These are phyloP conservation scores for Fraxinus sp. DNA, from an alignment of 305 asterid genomes.

Conservation along the genomic window DNA sequence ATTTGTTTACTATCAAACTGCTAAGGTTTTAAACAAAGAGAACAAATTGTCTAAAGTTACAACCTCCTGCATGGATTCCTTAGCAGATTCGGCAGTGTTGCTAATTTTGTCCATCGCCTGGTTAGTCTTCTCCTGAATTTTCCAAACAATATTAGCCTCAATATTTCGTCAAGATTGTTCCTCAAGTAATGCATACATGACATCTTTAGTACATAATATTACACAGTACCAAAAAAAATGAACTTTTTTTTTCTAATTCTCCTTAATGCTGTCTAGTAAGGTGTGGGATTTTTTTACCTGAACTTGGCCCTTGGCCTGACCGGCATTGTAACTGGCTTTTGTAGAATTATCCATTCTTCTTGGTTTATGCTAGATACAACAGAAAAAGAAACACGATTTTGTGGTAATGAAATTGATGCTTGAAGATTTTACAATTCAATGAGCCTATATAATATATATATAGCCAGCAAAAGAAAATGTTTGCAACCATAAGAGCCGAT, in stretches of 20 bases:
- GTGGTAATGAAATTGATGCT: background rate
- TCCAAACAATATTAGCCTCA: background rate
- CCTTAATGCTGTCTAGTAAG: constrained; percentile 2
- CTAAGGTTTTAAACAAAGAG: background rate
- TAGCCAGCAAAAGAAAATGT: background rate
- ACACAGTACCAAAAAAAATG: too few species aligned
- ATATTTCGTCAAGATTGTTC: background rate
- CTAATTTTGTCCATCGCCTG: constrained; percentile 11
- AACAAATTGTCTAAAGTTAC: background rate
- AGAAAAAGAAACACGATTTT: background rate
- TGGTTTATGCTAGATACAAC: background rate
- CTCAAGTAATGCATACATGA: background rate
- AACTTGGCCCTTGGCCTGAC: constrained; percentile 29
- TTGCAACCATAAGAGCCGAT: background rate
- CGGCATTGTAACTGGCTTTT: constrained; percentile 25
- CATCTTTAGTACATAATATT: background rate
- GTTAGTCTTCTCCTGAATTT: constrained; percentile 2
- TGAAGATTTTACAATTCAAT: background rate
- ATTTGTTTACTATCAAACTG: background rate
- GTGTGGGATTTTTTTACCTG: constrained; percentile 16
- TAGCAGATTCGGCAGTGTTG: constrained; percentile 11
- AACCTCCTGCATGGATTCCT: constrained; percentile 12
- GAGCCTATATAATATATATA: background rate
- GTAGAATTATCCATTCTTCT: constrained; percentile 20
- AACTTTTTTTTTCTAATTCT: too few species aligned